Evolutionary conservation across 768 basidiomycete genomes (phyloP).

Genomic region (Boletus reticulatus): DNA sequence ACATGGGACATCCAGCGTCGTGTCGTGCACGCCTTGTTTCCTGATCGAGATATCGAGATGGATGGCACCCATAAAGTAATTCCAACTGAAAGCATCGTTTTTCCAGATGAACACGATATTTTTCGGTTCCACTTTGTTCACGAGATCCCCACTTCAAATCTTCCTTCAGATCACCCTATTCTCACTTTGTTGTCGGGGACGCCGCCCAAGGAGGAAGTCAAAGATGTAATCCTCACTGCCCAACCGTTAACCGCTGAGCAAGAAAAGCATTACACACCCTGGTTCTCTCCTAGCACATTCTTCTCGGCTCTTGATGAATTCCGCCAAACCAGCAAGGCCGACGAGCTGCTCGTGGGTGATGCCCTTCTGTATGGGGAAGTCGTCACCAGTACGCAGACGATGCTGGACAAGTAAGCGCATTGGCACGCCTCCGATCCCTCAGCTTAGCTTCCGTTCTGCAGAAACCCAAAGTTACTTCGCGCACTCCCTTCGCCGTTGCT

Average conservation of each 20-base stretch:
- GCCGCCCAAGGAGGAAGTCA: constrained; percentile 39
- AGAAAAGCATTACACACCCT: constrained; percentile 47
- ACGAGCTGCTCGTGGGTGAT: constrained; percentile 66
- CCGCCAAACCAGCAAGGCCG: constrained; percentile 16
- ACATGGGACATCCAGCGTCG: constrained; percentile 19
- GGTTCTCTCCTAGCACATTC: constrained; percentile 67
- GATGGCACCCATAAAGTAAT: constrained; percentile 37
- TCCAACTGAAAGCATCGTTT: constrained; percentile 23
- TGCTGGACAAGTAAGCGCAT: constrained; percentile 79
- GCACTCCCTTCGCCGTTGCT: constrained; percentile 72
- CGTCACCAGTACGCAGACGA: constrained; percentile 92
- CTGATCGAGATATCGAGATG: constrained; percentile 16
- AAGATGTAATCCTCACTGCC: constrained; percentile 52
- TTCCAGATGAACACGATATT: constrained; percentile 69
- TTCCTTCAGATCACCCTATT: constrained; percentile 17
- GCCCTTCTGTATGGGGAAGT: constrained; percentile 82
- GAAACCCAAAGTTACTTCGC: constrained; percentile 73
- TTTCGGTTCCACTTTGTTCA: constrained; percentile 54
- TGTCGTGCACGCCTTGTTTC: constrained; percentile 18
- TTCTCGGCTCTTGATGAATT: constrained; percentile 48
- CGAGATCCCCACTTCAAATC: constrained; percentile 28
- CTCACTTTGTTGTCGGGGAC: constrained; percentile 26
- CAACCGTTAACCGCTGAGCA: constrained; percentile 48
- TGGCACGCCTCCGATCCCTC: neutral
- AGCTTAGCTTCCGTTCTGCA: constrained; percentile 28